phyloP scores from a whole-genome alignment of 495 filamentous ascomycete species.

The Annulohypoxylon moriforme region DNA sequence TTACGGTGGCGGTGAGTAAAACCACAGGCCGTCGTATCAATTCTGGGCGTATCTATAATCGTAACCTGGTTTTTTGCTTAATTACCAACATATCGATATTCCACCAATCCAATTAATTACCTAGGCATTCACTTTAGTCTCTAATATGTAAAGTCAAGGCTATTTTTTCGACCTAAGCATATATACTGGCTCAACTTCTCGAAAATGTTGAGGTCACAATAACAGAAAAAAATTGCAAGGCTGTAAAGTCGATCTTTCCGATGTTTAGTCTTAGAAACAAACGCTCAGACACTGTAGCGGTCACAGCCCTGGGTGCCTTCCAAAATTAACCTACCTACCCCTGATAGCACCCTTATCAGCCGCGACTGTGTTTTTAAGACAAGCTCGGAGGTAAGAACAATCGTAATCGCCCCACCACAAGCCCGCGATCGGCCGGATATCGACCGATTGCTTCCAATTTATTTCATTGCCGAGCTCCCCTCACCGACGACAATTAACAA shows the following conservation, averaged over 20 bases:
- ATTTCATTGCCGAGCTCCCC: slow-evolving; percentile 25
- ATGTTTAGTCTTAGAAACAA: slow-evolving; percentile 3
- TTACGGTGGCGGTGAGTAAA: slow-evolving; percentile 11
- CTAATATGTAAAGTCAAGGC: too few species aligned
- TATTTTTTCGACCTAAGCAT: not conserved
- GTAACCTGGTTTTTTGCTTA: not conserved
- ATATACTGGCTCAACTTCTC: not conserved
- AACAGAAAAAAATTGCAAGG: not conserved
- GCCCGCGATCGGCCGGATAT: slow-evolving; percentile 38
- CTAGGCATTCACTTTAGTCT: not conserved
- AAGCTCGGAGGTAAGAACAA: not conserved
- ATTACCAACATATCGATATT: not conserved
- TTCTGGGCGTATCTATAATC: not conserved
- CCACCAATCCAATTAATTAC: too few species aligned
- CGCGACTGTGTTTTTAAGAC: slow-evolving; percentile 14
- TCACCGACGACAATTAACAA: slow-evolving; percentile 20
- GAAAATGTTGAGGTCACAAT: not conserved
- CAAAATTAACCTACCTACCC: not conserved
- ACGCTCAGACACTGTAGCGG: not conserved
- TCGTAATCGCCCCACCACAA: slow-evolving; percentile 23
- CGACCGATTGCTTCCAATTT: slow-evolving; percentile 25
- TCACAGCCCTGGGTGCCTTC: not conserved
- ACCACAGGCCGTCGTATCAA: not conserved
- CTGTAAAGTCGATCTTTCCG: not conserved
- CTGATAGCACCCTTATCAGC: slow-evolving; percentile 3